Conservation (phyloP, 129 eudicot species). For the Kitagawia praeruptora region DNA sequence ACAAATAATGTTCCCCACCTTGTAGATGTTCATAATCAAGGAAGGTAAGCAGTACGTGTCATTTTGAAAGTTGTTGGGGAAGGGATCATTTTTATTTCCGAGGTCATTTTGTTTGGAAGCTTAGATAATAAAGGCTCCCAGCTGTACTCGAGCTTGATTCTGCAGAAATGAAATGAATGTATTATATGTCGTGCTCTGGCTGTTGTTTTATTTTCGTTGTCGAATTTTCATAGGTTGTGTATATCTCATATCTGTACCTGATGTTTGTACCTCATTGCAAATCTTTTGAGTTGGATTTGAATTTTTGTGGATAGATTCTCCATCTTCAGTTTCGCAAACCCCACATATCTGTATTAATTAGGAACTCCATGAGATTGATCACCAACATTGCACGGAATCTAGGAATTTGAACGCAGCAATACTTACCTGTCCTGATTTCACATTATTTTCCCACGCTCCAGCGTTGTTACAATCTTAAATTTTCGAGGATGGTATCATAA, state of each 20-base stretch:
- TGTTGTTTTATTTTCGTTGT: background rate
- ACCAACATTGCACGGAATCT: background rate
- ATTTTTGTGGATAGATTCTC: background rate
- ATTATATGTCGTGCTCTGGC: background rate
- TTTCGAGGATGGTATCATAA: too few relatives aligned
- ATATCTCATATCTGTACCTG: background rate
- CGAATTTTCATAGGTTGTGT: background rate
- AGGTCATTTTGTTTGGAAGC: background rate
- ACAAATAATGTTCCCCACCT: background rate
- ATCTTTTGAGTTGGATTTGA: constrained; percentile 5
- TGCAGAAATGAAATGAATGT: background rate
- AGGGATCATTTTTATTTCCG: background rate
- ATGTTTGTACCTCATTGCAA: background rate
- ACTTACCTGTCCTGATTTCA: background rate
- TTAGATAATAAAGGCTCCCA: background rate
- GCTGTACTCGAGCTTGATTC: background rate
- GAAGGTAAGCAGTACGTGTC: background rate
- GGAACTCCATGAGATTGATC: background rate
- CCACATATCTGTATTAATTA: background rate
- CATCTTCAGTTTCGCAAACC: background rate
- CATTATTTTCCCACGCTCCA: background rate
- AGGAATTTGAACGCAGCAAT: background rate
- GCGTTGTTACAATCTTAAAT: too few relatives aligned
- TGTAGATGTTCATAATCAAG: background rate
- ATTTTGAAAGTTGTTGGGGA: background rate